Evolutionary conservation across 2,329 filamentous ascomycete genomes (phyloP).

Genomic region (Fusarium guadeloupense): DNA sequence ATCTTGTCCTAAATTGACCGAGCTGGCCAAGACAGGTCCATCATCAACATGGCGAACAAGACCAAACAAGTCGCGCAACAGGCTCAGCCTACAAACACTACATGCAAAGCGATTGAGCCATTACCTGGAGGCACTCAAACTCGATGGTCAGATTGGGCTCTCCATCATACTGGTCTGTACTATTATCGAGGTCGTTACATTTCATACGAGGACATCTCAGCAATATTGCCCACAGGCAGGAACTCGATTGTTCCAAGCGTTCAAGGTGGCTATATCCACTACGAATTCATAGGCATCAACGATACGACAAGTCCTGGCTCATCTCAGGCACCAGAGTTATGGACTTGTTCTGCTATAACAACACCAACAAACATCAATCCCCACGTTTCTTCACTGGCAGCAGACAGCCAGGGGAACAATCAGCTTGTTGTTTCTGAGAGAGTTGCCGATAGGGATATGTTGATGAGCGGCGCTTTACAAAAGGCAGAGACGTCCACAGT

Average conservation of each 20-base stretch:
- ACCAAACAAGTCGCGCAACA: conserved; percentile 1
- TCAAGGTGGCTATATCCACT: conserved; percentile 36
- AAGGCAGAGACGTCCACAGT: background rate
- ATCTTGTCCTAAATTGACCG: background rate
- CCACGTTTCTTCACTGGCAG: background rate
- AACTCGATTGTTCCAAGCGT: conserved; percentile 33
- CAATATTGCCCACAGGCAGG: conserved; percentile 24
- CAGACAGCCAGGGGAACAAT: background rate
- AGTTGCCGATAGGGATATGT: background rate
- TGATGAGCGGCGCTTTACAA: conserved; percentile 31
- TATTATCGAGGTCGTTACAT: conserved; percentile 40
- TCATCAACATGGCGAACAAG: conserved; percentile 8
- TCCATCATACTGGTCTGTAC: conserved; percentile 19
- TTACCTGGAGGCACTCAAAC: background rate
- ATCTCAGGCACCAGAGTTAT: conserved; percentile 11
- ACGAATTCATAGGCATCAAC: conserved; percentile 33
- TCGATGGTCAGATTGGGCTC: conserved; percentile 34
- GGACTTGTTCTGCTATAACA: conserved; percentile 16
- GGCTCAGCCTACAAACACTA: conserved; percentile 4
- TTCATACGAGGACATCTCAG: conserved; percentile 22
- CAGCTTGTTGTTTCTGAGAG: conserved; percentile 12
- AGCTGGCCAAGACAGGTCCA: background rate
- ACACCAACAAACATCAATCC: conserved; percentile 6
- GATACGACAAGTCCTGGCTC: background rate
- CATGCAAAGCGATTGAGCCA: conserved; percentile 4